These are phyloP conservation scores for Ophiognomonia clavigignenti-juglandacearum DNA, from an alignment of 2,329 filamentous ascomycete genomes.

Conservation along the genomic window DNA sequence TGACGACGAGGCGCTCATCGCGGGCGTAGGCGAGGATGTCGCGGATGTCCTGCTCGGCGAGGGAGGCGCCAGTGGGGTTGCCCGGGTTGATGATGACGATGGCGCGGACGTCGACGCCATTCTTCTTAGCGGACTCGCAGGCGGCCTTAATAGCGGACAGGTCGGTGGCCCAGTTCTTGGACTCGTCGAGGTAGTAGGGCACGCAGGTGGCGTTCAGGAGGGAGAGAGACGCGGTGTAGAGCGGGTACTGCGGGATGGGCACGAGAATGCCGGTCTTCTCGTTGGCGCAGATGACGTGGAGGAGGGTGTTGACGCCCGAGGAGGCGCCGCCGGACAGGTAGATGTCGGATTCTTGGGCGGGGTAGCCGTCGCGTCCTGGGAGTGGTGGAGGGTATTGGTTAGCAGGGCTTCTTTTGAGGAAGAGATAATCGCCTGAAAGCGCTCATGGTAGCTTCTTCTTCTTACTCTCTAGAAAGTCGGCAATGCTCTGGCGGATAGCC, in stretches of 20 bases:
- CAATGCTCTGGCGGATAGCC: conserved; percentile 82
- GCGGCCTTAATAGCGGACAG: conserved; percentile 70
- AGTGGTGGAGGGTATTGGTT: too few species aligned
- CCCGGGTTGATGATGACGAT: conserved; percentile 98
- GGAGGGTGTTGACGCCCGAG: conserved; percentile 87
- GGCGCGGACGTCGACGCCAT: conserved; percentile 82
- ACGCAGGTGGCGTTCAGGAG: conserved; percentile 82
- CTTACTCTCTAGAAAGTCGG: conserved; percentile 84
- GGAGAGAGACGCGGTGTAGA: conserved; percentile 90
- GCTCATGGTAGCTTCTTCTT: conserved; percentile 3
- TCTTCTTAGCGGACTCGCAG: conserved; percentile 66
- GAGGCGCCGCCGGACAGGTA: conserved; percentile 92
- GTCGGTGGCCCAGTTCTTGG: conserved; percentile 82
- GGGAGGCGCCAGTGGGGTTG: conserved; percentile 89
- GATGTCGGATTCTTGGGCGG: conserved; percentile 73
- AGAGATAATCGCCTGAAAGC: too few species aligned
- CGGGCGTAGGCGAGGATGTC: conserved; percentile 83
- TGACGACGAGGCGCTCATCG: conserved; percentile 78
- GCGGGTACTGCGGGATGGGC: conserved; percentile 94
- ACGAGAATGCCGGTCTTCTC: conserved; percentile 80
- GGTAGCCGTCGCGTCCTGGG: conserved; percentile 77
- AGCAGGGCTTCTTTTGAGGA: too few species aligned
- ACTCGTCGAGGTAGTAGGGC: conserved; percentile 90
- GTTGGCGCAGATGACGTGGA: conserved; percentile 79
- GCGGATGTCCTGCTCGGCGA: conserved; percentile 73